These are phyloP conservation scores for Solanum peruvianum DNA, from an alignment of 257 asterid species.

Conservation along the genomic window DNA sequence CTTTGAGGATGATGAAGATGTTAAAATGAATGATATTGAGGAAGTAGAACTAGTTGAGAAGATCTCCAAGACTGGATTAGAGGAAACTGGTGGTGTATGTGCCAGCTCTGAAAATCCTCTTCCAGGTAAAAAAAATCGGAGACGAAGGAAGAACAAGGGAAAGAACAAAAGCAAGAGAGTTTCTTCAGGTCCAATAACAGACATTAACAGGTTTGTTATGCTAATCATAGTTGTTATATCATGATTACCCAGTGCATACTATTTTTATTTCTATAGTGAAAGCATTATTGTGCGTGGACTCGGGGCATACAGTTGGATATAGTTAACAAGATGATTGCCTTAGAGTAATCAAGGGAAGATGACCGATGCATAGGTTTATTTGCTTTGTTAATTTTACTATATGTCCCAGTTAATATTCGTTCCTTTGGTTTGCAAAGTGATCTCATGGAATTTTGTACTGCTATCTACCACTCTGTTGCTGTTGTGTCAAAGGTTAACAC, in stretches of 20 bases:
- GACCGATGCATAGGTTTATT: background rate
- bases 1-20: constrained; percentile 42
- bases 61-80: constrained; percentile 23
- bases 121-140: constrained; percentile 11
- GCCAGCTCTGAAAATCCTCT: constrained; percentile 22
- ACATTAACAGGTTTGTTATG: constrained; percentile 45
- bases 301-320: background rate
- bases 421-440: background rate
- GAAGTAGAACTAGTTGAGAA: constrained; percentile 64
- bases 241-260: background rate
- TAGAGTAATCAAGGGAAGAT: background rate
- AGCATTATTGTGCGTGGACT: background rate
- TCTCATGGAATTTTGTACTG: background rate
- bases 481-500: background rate
- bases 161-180: constrained; percentile 50
- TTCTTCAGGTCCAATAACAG: constrained; percentile 26
- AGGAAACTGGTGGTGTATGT: constrained; percentile 25
- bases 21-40: constrained; percentile 78
- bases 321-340: background rate
- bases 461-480: background rate
- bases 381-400: background rate
- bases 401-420: background rate
- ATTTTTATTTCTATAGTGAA: background rate
- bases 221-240: background rate
- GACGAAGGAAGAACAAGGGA: constrained; percentile 41